phyloP scores from a whole-genome alignment of 495 filamentous ascomycete species.

The Neurospora sublineolata region DNA sequence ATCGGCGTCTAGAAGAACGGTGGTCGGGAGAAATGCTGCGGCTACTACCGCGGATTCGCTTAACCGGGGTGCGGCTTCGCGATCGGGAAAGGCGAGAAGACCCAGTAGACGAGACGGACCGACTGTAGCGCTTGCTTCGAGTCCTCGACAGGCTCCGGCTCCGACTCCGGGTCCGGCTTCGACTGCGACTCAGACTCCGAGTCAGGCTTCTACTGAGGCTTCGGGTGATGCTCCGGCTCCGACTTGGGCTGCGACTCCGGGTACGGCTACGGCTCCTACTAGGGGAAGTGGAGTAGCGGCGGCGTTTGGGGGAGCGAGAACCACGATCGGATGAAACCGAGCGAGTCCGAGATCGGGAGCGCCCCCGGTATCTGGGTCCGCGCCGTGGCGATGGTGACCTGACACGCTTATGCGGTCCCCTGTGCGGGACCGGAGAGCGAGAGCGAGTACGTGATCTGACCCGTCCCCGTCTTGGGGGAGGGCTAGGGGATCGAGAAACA shows the following conservation, averaged over 20 bases:
- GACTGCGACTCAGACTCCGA: slow-evolving; percentile 3
- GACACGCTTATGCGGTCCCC: slow-evolving; percentile 28
- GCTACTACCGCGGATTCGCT: slow-evolving; percentile 32
- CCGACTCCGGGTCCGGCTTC: slow-evolving; percentile 5
- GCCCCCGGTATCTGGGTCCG: slow-evolving; percentile 11
- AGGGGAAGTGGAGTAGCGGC: slow-evolving; percentile 20
- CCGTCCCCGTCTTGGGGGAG: slow-evolving; percentile 21
- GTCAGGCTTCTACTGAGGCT: slow-evolving; percentile 7
- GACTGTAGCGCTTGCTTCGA: slow-evolving; percentile 22
- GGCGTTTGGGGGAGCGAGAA: slow-evolving; percentile 20
- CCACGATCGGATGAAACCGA: slow-evolving; percentile 22
- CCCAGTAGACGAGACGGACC: slow-evolving; percentile 32
- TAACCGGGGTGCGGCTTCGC: slow-evolving; percentile 25
- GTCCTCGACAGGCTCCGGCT: slow-evolving; percentile 8
- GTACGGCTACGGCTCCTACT: slow-evolving; percentile 35
- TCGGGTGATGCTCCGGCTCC: slow-evolving; percentile 18
- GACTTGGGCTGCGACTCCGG: slow-evolving; percentile 18
- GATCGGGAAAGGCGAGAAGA: slow-evolving; percentile 28
- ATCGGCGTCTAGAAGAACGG: slow-evolving; percentile 16
- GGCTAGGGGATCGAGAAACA: slow-evolving; percentile 25
- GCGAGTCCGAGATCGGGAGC: slow-evolving; percentile 6
- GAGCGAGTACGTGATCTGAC: slow-evolving; percentile 22
- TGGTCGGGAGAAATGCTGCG: slow-evolving; percentile 27
- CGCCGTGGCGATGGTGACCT: slow-evolving; percentile 30
- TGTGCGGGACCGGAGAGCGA: slow-evolving; percentile 30